Evolutionary conservation across 352 stramenopile genomes (phyloP), one percentile per base, ranked within the genome.

Genomic region (Phytophthora palmivora): DNA sequence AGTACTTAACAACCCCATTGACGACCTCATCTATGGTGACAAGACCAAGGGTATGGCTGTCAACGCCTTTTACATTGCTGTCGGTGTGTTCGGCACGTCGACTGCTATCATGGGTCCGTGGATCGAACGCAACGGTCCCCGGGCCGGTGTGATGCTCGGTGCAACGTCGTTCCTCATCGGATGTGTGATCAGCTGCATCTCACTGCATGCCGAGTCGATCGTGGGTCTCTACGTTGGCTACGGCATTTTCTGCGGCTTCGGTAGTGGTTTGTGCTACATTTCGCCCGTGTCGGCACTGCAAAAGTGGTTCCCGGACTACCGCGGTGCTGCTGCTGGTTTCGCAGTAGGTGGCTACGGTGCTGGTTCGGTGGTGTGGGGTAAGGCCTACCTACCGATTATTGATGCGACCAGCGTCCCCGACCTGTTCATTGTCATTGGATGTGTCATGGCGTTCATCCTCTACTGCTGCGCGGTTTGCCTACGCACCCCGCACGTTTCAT

Each of bases 241-340:
- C 60, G 83, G 83, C 9, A 19, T 92, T 16, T 76, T 89, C 34
- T 68, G 52, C n/a, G 83, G 78, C 50, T 87, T 88, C 11, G 83
- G 83, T 38, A 80, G 79, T 26, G 83, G 83, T 8, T 45, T 92
- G 18, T 88, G 80, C 77, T 91, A 91, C 69, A 88, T 92, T 50
- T 89, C 81, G 4, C 83, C 83, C 2, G 83, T 92, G 9, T 88
- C 77, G n/a, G 71, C 81, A 14, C 62, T 92, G 6, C 82, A 91
- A 60, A 89, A 91, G 43, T 92, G 83, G 83, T 92, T 92, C 63
- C 83, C 83, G 8, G 83, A 92, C 59, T 86, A 89, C 53, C 79
- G 83, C 15, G 83, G 83, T 15, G 82, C 76, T 10, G 83, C 83
- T 16, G 83, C 83, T 7, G 83, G 83, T 12, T 91, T 92, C 39